Conservation (phyloP, 129 eudicot species). For the Mikania micrantha region DNA sequence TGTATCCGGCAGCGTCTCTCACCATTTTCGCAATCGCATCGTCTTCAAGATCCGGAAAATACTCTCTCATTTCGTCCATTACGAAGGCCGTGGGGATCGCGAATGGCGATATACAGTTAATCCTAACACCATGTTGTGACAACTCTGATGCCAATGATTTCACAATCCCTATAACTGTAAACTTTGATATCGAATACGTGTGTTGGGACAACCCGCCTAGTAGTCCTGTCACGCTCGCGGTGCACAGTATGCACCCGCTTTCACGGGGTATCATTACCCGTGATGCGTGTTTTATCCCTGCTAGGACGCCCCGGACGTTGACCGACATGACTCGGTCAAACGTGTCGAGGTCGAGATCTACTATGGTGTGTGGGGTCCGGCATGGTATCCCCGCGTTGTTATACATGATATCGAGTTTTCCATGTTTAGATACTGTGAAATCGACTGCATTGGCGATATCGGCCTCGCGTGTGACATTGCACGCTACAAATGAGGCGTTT, state of each 20-base stretch:
- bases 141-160: constrained; percentile 66
- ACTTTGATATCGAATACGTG: constrained; percentile 70
- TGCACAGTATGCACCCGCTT: constrained; percentile 69
- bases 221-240: constrained; percentile 73
- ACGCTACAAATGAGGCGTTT: constrained; percentile 55
- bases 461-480: constrained; percentile 69
- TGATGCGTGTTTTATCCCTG: constrained; percentile 84
- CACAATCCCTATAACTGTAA: constrained; percentile 55
- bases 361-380: constrained; percentile 58
- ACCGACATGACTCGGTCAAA: constrained; percentile 75
- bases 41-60: constrained; percentile 45
- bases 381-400: constrained; percentile 88
- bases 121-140: constrained; percentile 55
- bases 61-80: constrained; percentile 45
- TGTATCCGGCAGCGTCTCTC: constrained; percentile 32
- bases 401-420: constrained; percentile 83
- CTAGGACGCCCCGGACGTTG: constrained; percentile 68
- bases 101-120: constrained; percentile 76
- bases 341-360: constrained; percentile 50
- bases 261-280: constrained; percentile 79
- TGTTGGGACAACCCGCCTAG: constrained; percentile 75
- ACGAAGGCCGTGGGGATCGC: constrained; percentile 64
- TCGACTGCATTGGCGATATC: constrained; percentile 67
- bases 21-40: constrained; percentile 36
- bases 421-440: constrained; percentile 48